These are phyloP conservation scores for Termitomyces sp. DNA, from an alignment of 768 basidiomycete genomes.

Conservation along the genomic window DNA sequence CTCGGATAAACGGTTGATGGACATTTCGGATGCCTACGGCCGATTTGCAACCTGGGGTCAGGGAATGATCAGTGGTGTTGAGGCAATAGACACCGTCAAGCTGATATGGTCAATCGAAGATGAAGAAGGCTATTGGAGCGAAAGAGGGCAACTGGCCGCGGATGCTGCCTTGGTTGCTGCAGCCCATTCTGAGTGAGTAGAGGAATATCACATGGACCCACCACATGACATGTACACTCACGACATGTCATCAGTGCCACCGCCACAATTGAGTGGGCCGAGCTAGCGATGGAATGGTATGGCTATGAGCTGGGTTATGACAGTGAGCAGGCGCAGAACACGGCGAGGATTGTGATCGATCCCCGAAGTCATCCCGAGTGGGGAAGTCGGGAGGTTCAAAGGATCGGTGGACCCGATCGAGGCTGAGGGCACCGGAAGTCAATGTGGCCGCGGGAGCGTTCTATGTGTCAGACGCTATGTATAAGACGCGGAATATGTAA, in stretches of 20 bases:
- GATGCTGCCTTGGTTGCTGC: slow-evolving; percentile 60
- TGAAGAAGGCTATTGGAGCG: slow-evolving; percentile 64
- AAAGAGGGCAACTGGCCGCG: slow-evolving; percentile 57
- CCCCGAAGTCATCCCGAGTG: slow-evolving; percentile 47
- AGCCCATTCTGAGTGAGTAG: slow-evolving; percentile 58
- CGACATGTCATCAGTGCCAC: slow-evolving; percentile 28
- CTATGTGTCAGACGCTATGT: slow-evolving; percentile 3
- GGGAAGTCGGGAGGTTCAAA: slow-evolving; percentile 34
- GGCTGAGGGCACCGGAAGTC: neutral
- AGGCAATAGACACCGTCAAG: slow-evolving; percentile 45
- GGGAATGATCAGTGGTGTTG: slow-evolving; percentile 37
- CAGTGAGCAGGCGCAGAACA: slow-evolving; percentile 42
- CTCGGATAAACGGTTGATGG: slow-evolving; percentile 48
- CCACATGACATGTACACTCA: neutral
- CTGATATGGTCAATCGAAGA: slow-evolving; percentile 57
- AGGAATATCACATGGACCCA: slow-evolving; percentile 2
- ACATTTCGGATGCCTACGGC: slow-evolving; percentile 41
- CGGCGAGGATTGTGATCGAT: slow-evolving; percentile 25
- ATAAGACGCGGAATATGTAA: neutral
- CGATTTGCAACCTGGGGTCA: slow-evolving; percentile 48
- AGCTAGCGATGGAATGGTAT: slow-evolving; percentile 49
- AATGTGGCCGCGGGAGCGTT: neutral
- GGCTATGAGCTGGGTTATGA: slow-evolving; percentile 52
- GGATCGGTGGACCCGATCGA: slow-evolving; percentile 29
- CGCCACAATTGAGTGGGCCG: slow-evolving; percentile 49